Evolutionary conservation across 2,329 filamentous ascomycete genomes (phyloP).

Genomic region (Ceratocystis variospora): DNA sequence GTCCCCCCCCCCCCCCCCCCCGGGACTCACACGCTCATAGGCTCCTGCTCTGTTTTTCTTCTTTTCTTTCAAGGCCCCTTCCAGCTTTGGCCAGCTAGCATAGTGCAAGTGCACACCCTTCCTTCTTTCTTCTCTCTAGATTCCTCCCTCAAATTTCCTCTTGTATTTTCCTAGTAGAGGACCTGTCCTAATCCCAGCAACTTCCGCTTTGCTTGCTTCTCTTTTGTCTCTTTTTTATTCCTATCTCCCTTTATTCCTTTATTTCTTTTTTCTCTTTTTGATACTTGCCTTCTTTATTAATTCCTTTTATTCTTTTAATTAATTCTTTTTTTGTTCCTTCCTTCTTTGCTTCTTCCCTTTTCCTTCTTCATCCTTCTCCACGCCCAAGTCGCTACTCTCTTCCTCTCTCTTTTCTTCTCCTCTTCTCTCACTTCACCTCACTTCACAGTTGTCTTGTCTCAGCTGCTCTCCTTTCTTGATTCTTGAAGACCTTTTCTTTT

Average conservation of each 20-base stretch:
- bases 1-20: not conserved
- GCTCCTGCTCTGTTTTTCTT: not conserved
- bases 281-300: slow-evolving; percentile 11
- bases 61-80: slow-evolving; percentile 5
- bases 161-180: not conserved
- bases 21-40: not conserved
- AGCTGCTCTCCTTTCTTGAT: slow-evolving; percentile 16
- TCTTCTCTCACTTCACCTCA: slow-evolving; percentile 13
- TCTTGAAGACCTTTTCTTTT: not conserved
- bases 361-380: slow-evolving; percentile 14
- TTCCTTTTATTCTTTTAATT: slow-evolving; percentile 19
- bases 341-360: slow-evolving; percentile 12
- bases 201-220: slow-evolving; percentile 9
- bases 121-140: slow-evolving; percentile 3
- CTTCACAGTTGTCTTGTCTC: not conserved
- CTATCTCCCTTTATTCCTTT: slow-evolving; percentile 4
- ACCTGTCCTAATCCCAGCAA: not conserved
- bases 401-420: slow-evolving; percentile 20
- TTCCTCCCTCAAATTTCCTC: slow-evolving; percentile 7
- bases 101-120: slow-evolving; percentile 4
- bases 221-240: slow-evolving; percentile 22
- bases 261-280: slow-evolving; percentile 14
- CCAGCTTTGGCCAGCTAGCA: slow-evolving; percentile 9
- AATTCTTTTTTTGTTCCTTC: not conserved
- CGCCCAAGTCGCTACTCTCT: slow-evolving; percentile 14